Percentiles rank a stretch among this genome's conserved stretches.
Conservation (phyloP, 192 early-diverging fungal species). For the Chytriomyces sp. region DNA sequence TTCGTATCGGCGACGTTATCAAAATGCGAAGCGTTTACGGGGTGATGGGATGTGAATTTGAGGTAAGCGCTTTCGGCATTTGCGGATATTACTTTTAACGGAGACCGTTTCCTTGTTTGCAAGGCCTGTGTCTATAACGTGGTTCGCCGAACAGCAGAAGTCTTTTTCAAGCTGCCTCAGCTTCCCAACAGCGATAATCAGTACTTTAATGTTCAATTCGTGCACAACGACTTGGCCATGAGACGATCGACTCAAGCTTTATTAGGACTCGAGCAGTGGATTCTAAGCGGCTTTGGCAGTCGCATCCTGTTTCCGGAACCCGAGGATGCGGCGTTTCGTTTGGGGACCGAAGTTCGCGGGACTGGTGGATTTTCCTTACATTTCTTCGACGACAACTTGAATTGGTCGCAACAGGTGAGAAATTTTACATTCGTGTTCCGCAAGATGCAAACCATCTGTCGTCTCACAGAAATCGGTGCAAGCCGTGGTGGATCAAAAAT, state of each 20-base stretch:
- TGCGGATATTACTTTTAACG: background rate
- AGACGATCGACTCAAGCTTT: conserved; percentile 1
- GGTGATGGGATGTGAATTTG: conserved; percentile 18
- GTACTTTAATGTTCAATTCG: conserved; percentile 32
- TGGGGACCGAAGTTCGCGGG: background rate
- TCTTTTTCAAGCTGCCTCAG: background rate
- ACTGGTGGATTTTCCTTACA: background rate
- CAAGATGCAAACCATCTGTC: background rate
- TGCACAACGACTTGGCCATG: background rate
- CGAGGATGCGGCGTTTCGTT: conserved; percentile 9
- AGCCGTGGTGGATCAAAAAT: conserved; percentile 16
- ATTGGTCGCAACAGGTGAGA: conserved; percentile 26
- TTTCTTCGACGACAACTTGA: conserved; percentile 24
- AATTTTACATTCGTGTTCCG: no score
- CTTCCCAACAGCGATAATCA: background rate
- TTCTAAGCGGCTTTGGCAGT: background rate
- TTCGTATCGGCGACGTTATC: conserved; percentile 21
- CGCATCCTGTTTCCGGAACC: conserved; percentile 22
- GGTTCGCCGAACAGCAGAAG: background rate
- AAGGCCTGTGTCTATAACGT: background rate
- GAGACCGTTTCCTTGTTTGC: background rate
- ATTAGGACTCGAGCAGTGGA: background rate
- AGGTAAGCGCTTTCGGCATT: background rate
- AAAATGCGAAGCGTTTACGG: background rate
- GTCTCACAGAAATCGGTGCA: conserved; percentile 29